A percentile compares a stretch with the other conserved stretches of the same genome.
Conservation (phyloP, 75 land plant species). For the Sequoiadendron giganteum region DNA sequence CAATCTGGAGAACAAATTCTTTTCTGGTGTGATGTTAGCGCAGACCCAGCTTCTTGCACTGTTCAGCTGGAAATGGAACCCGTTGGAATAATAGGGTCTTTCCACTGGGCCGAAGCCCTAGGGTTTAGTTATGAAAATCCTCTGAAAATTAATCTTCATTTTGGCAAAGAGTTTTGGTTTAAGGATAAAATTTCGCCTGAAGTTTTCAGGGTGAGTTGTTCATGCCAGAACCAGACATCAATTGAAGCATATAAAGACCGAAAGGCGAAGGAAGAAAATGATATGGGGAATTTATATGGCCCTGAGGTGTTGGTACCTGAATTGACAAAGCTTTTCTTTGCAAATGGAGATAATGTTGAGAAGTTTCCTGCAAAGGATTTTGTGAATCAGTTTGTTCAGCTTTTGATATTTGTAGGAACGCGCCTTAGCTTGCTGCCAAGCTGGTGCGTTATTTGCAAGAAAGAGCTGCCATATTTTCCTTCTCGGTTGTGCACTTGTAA, state of each 20-base stretch:
- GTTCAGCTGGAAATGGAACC: background rate
- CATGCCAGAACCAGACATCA: background rate
- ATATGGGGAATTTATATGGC: background rate
- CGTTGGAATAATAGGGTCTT: background rate
- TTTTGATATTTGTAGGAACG: background rate
- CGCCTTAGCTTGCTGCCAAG: background rate
- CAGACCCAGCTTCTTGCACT: background rate
- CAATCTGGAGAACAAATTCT: background rate
- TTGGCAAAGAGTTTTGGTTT: background rate
- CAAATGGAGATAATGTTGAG: background rate
- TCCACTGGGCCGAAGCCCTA: background rate
- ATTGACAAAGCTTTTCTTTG: background rate
- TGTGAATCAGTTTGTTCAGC: background rate
- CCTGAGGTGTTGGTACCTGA: background rate
- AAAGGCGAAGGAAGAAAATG: background rate
- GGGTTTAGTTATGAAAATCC: background rate
- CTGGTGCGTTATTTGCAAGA: background rate
- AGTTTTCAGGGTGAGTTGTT: background rate
- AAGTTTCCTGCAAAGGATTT: background rate
- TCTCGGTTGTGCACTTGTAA: background rate
- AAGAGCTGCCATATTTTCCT: background rate
- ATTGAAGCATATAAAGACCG: background rate
- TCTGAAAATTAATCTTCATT: background rate
- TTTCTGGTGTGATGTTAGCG: background rate
- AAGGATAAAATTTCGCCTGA: background rate